Evolutionary conservation across 202 grass and related monocot genomes (phyloP).

Genomic region (Alloteropsis angusta): DNA sequence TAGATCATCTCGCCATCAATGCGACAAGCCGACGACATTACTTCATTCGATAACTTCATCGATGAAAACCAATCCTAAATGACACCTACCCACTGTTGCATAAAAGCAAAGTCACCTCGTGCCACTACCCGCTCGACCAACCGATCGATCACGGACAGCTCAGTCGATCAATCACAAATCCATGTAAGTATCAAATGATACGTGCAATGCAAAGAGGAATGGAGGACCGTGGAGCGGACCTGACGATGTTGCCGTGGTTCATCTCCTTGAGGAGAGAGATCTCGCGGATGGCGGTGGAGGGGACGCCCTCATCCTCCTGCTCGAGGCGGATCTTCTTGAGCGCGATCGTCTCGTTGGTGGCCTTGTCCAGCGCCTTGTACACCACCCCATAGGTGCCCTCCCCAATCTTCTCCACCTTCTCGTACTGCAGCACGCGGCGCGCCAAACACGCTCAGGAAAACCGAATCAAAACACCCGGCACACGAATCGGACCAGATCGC

Average conservation of each 20-base stretch:
- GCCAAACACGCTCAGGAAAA: neutral
- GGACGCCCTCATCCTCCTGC: conserved; percentile 94
- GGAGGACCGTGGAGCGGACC: conserved; percentile 21
- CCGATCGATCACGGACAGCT: neutral
- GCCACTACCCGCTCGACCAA: neutral
- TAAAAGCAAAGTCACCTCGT: conserved; percentile 2
- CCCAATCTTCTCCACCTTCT: conserved; percentile 95
- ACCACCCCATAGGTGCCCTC: conserved; percentile 97
- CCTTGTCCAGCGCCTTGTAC: conserved; percentile 75
- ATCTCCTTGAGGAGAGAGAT: conserved; percentile 98
- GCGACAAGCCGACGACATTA: neutral
- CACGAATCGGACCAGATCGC: conserved; percentile 16
- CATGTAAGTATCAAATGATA: neutral
- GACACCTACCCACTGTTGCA: conserved; percentile 18
- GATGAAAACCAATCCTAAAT: conserved; percentile 16
- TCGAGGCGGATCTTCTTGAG: conserved; percentile 97
- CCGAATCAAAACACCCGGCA: neutral
- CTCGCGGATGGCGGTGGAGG: conserved; percentile 91
- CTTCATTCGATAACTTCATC: neutral
- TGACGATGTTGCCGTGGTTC: conserved; percentile 92
- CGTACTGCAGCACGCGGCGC: conserved; percentile 48
- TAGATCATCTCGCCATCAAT: neutral
- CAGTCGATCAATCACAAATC: neutral
- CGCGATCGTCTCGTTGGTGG: conserved; percentile 83
- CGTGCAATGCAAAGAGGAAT: conserved; percentile 4